Conservation (phyloP, 73 alveolate species). For the Stentor roeselii region DNA sequence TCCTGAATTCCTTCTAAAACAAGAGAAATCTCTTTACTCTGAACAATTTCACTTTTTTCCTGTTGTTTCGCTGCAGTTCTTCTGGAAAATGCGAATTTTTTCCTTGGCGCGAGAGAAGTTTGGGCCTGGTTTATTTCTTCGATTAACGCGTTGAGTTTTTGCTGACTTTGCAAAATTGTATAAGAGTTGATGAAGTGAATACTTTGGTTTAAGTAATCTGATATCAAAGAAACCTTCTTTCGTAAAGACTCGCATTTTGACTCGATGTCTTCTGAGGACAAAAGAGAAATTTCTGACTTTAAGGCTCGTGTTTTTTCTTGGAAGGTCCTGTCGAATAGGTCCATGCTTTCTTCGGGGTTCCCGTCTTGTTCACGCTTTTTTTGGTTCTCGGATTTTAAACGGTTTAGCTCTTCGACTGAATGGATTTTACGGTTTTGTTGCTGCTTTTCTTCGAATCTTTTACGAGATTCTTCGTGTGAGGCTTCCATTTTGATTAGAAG, state of each 20-base stretch:
- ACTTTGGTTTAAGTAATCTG: constrained; percentile 48
- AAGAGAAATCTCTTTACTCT: background rate
- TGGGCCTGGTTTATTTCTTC: constrained; percentile 38
- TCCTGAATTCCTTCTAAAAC: constrained; percentile 34
- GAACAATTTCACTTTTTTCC: constrained; percentile 18
- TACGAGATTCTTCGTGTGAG: background rate
- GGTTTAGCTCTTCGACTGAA: constrained; percentile 26
- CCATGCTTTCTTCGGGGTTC: constrained; percentile 49
- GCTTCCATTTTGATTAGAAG: constrained; percentile 30
- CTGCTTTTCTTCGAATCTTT: constrained; percentile 15
- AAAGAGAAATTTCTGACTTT: background rate
- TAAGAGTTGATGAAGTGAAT: constrained; percentile 40
- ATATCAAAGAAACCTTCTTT: constrained; percentile 17
- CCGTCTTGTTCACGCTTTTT: constrained; percentile 25
- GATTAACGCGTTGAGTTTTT: constrained; percentile 34
- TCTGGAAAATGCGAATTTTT: constrained; percentile 49
- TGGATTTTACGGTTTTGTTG: background rate
- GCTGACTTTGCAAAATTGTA: constrained; percentile 25
- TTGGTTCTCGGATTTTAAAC: background rate
- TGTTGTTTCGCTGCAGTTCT: constrained; percentile 26
- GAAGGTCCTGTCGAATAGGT: constrained; percentile 26
- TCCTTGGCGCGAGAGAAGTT: constrained; percentile 50
- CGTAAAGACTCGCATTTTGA: constrained; percentile 33
- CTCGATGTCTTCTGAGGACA: constrained; percentile 42
- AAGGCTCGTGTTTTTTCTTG: constrained; percentile 12